Conservation (phyloP, 2,329 filamentous ascomycete genomes). For the Trichoderma breve region DNA sequence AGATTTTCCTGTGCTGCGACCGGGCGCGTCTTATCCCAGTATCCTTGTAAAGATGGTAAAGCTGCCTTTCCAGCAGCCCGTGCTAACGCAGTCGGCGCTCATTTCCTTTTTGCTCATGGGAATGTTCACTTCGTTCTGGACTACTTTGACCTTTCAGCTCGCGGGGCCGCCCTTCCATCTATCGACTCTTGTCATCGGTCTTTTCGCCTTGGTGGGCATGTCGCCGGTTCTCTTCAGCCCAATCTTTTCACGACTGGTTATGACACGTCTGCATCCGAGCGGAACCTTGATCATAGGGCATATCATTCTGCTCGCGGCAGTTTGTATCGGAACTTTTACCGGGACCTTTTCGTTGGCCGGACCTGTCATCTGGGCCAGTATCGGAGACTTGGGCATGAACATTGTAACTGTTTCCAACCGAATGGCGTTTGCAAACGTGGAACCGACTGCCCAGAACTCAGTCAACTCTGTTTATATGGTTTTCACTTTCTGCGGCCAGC, state of each 20-base stretch:
- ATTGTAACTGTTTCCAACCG: constrained; percentile 73
- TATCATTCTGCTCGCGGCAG: constrained; percentile 56
- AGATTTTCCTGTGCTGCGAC: constrained; percentile 75
- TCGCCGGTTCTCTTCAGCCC: constrained; percentile 66
- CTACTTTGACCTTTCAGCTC: constrained; percentile 75
- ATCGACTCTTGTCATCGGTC: constrained; percentile 64
- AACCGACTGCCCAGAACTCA: constrained; percentile 68
- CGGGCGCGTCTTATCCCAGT: constrained; percentile 61
- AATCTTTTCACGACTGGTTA: constrained; percentile 59
- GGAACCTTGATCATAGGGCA: constrained; percentile 65
- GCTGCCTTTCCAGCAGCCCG: constrained; percentile 49
- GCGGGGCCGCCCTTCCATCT: constrained; percentile 66
- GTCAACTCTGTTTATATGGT: constrained; percentile 85
- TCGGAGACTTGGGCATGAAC: constrained; percentile 70
- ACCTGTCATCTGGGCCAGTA: constrained; percentile 68
- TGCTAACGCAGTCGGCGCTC: constrained; percentile 67
- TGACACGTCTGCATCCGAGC: constrained; percentile 68
- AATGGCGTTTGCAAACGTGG: constrained; percentile 66
- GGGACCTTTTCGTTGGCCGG: constrained; percentile 66
- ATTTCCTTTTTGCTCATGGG: constrained; percentile 60
- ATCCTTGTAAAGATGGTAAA: constrained; percentile 62
- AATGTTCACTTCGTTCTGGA: constrained; percentile 55
- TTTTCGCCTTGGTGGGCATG: constrained; percentile 77
- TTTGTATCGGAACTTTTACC: constrained; percentile 66
- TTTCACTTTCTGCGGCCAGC: constrained; percentile 68